A percentile compares a stretch with the other conserved stretches of the same genome.
phyloP scores from a whole-genome alignment of 2,329 filamentous ascomycete genomes.

The Didymella pomorum region DNA sequence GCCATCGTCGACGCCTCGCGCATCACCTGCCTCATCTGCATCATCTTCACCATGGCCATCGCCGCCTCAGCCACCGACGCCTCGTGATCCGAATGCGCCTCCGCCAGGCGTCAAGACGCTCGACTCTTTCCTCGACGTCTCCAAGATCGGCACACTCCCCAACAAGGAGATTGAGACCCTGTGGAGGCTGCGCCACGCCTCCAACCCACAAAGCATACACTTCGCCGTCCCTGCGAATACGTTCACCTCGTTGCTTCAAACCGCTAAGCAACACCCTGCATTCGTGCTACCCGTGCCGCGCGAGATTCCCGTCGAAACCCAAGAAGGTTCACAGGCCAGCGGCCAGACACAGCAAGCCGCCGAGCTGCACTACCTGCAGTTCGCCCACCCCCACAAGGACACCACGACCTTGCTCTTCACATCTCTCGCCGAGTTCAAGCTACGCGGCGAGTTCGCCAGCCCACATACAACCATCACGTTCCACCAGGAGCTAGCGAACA shows the following conservation, averaged over 20 bases:
- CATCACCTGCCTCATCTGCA: slow-evolving; percentile 18
- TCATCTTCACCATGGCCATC: slow-evolving; percentile 34
- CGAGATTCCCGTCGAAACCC: slow-evolving; percentile 48
- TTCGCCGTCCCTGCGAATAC: slow-evolving; percentile 77
- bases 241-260: slow-evolving; percentile 75
- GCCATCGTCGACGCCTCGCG: slow-evolving; percentile 16
- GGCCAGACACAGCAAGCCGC: slow-evolving; percentile 65
- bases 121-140: slow-evolving; percentile 76
- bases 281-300: slow-evolving; percentile 90
- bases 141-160: slow-evolving; percentile 77
- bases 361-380: slow-evolving; percentile 96
- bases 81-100: slow-evolving; percentile 39
- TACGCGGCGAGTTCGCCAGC: slow-evolving; percentile 85
- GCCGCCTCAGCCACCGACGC: slow-evolving; percentile 39
- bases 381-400: slow-evolving; percentile 80
- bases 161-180: slow-evolving; percentile 83
- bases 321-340: slow-evolving; percentile 15
- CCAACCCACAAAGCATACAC: slow-evolving; percentile 77
- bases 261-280: slow-evolving; percentile 78
- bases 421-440: slow-evolving; percentile 90
- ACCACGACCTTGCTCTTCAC: slow-evolving; percentile 80
- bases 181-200: slow-evolving; percentile 88
- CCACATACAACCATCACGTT: slow-evolving; percentile 96
- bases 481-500: slow-evolving; percentile 78
- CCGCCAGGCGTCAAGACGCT: slow-evolving; percentile 68